A percentile compares a stretch with the other conserved stretches of the same genome.
phyloP scores from a whole-genome alignment of 2,329 filamentous ascomycete species.

The Aulographum hederae region DNA sequence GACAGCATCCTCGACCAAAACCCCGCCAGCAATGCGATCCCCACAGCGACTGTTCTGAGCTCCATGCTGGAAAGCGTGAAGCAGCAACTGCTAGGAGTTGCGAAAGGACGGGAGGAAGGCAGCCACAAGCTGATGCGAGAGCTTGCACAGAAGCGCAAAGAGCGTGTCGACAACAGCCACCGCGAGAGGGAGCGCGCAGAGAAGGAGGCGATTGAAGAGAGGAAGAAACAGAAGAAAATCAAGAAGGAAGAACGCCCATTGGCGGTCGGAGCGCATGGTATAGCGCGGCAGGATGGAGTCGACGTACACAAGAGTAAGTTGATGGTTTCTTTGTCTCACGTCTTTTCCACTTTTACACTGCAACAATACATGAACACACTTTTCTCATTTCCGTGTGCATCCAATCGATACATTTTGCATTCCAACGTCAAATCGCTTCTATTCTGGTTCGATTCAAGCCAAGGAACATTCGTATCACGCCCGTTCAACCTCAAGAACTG shows the following conservation, averaged over 20 bases:
- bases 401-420: too few species aligned
- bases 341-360: not conserved
- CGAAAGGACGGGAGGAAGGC: slow-evolving; percentile 36
- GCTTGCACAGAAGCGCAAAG: slow-evolving; percentile 46
- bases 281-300: slow-evolving; percentile 45
- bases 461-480: too few species aligned
- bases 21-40: slow-evolving; percentile 29
- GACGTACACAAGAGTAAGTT: slow-evolving; percentile 38
- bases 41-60: slow-evolving; percentile 45
- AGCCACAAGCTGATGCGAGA: slow-evolving; percentile 60
- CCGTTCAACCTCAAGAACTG: too few species aligned
- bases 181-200: slow-evolving; percentile 31
- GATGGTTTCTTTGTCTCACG: not conserved
- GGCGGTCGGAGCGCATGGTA: slow-evolving; percentile 42
- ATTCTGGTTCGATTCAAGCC: too few species aligned
- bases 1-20: slow-evolving; percentile 44
- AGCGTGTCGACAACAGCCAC: slow-evolving; percentile 26
- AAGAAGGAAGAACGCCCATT: slow-evolving; percentile 48
- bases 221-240: slow-evolving; percentile 52
- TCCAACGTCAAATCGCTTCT: too few species aligned
- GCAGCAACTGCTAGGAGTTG: slow-evolving; percentile 24
- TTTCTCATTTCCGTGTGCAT: too few species aligned
- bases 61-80: slow-evolving; percentile 49
- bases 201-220: slow-evolving; percentile 24
- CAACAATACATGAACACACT: too few species aligned